Conservation (phyloP, 2,329 filamentous ascomycete species). For the Pseudogymnoascus sp. region DNA sequence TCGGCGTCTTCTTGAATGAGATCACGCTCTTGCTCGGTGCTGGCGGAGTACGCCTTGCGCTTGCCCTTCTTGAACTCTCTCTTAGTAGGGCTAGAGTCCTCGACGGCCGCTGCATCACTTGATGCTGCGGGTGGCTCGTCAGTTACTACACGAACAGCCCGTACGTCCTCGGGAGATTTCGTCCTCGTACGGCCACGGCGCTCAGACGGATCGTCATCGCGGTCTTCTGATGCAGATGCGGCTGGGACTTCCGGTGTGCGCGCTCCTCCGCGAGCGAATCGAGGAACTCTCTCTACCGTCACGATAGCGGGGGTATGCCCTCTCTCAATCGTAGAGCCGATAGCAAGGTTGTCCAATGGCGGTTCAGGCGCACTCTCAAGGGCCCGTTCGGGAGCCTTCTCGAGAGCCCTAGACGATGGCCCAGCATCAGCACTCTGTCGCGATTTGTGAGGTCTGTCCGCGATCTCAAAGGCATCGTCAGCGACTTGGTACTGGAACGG, state of each 20-base stretch:
- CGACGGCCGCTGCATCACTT: not conserved
- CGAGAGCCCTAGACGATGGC: conserved; percentile 15
- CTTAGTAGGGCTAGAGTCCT: not conserved
- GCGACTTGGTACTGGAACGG: not conserved
- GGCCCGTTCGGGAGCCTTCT: conserved; percentile 14
- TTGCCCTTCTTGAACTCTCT: conserved; percentile 9
- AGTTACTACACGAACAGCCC: not conserved
- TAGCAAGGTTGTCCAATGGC: not conserved
- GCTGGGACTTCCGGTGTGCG: not conserved
- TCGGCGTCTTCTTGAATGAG: conserved; percentile 49
- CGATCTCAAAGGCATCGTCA: conserved; percentile 5
- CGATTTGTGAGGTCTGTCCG: not conserved
- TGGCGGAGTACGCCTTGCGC: conserved; percentile 15
- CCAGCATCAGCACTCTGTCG: conserved; percentile 9
- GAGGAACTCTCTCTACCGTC: conserved; percentile 46
- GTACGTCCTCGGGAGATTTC: not conserved
- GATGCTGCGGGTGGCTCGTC: not conserved
- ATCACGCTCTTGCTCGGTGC: conserved; percentile 28
- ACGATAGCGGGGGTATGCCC: conserved; percentile 40
- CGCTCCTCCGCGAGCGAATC: conserved; percentile 23
- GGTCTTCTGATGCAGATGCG: not conserved
- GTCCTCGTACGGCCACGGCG: not conserved
- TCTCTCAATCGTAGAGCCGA: not conserved
- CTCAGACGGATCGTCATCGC: not conserved
- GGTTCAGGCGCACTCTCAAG: conserved; percentile 10